Evolutionary conservation across 805 yeast species (phyloP), one percentile per base, ranked within the genome.

Genomic region (Candida peoriensis): DNA sequence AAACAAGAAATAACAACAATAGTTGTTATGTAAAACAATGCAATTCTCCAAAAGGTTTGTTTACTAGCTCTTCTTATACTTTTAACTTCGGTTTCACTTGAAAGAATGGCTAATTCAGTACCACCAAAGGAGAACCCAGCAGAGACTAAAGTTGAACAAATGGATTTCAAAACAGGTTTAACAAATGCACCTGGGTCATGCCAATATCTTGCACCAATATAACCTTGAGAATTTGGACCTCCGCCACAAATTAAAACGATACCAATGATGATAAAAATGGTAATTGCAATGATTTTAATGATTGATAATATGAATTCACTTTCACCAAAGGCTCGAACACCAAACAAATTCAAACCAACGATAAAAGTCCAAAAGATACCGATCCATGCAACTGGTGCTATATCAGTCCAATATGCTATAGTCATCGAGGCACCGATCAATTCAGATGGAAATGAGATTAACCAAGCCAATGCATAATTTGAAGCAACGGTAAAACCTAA

Each of bases 21-120:
- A 42, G 78, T 66, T 9, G 70, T 61, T 55, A 85, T 66, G 62
- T 85, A 85, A 54, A 84, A 83, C 46, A 81, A 57, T 12, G 78
- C 62, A 38, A 84, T 78, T 61, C 93, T 71, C 89, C 90, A 83
- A 61, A 85, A 81, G 4, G 82, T 86, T 61, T 84, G 89, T 58
- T 82, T 83, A 66, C 54, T 67, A 56, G 46, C 62, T 58, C 44
- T 74, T 61, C 38, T 80, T 39, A 81, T 75, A 28, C 90, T 89
- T 33, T 70, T 68, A 24, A 90, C 93, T 36, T 82, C 68, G 2
- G 82, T 60, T 8, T 89, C 89, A 21, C 89, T 83, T 9, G 88
- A 82, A 26, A 83, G 66, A 33, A 87, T 85, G 25, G 74, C 73
- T 46, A 83, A 64, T 58, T 83, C 93, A 13, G 85, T 72, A 39